Evolutionary conservation across 2,329 filamentous ascomycete genomes (phyloP), one percentile per base, ranked within the genome.

Genomic region (Hansfordia pulvinata): DNA sequence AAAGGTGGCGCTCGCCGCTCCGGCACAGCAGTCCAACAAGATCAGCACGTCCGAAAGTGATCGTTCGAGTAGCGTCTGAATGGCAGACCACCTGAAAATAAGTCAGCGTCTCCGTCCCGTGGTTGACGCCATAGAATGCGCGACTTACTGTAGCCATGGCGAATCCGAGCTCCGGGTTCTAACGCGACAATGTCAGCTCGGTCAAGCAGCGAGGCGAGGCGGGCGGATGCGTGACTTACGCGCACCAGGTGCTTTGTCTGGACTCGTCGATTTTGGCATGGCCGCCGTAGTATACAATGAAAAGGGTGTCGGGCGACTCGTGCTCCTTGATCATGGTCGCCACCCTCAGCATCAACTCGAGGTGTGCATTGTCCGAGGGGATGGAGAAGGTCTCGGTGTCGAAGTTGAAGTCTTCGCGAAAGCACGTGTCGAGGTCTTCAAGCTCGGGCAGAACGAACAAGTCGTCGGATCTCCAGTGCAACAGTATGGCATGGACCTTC

Each of bases 231-330:
- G 29, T 11, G 24, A 62, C 60, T 52, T 50, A 65, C 54, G 66
- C 66, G 41, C 65, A 71, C 66, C 67, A 71, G 6, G 65, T 69
- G 42, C 66, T 71, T 39, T 71, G 66, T 26, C 66, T 54, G 13
- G 65, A 66, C 32, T 69, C 64, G 31, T 72, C 67, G 31, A 72
- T 72, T 34, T 60, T 59, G 3, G 67, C 67, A 42, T 73, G 68
- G 1, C 68, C 68, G 8, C 65, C 68, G 29, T 73, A 72, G 41
- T 72, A 73, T 10, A 72, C 47, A 7, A 72, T 41, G 35, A 72
- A 69, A 2, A 73, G 47, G 0, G 66, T 71, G 24, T 70, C 62
- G 22, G 56, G 53, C 3, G 60, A 59, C 34, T 70, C 68, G 28
- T 68, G 54, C 24, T 65, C 58, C 38, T 71, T 69, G 40, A 72